These are phyloP conservation scores for Rhizopus delemar DNA, from an alignment of 371 early-diverging fungal species.

Conservation along the genomic window DNA sequence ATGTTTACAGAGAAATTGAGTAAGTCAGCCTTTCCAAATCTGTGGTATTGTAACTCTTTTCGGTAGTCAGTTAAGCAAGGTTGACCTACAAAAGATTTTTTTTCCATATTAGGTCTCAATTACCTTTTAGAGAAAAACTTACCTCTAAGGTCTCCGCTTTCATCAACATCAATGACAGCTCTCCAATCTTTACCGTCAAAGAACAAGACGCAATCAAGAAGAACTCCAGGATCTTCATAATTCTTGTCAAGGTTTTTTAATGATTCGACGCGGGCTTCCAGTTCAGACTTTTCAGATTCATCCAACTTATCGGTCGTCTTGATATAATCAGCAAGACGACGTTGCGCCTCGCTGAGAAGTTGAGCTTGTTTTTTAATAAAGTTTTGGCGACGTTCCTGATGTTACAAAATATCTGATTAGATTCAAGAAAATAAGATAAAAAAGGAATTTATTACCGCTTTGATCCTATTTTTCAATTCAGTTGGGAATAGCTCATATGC, in stretches of 20 bases:
- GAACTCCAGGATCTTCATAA: conserved; percentile 78
- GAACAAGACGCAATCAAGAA: conserved; percentile 85
- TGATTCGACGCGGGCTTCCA: conserved; percentile 69
- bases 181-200: conserved; percentile 88
- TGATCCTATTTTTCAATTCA: conserved; percentile 57
- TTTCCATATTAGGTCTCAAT: conserved; percentile 11
- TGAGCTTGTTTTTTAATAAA: conserved; percentile 67
- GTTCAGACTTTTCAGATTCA: conserved; percentile 55
- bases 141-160: conserved; percentile 79
- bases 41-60: conserved; percentile 74
- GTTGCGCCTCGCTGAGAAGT: conserved; percentile 64
- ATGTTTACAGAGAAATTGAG: conserved; percentile 90
- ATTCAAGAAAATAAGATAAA: not conserved
- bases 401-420: not conserved
- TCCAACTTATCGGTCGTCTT: conserved; percentile 33
- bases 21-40: conserved; percentile 77
- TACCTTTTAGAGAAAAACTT: conserved; percentile 16
- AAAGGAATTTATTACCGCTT: conserved; percentile 38
- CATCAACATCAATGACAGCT: conserved; percentile 80
- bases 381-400: conserved; percentile 66
- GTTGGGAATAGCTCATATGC: conserved; percentile 79
- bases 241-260: conserved; percentile 64
- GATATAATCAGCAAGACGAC: conserved; percentile 56
- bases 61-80: conserved; percentile 75
- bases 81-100: conserved; percentile 29